Base-by-base conservation (phyloP, 495 filamentous ascomycete species). In the Aspergillus nidulans region DNA sequence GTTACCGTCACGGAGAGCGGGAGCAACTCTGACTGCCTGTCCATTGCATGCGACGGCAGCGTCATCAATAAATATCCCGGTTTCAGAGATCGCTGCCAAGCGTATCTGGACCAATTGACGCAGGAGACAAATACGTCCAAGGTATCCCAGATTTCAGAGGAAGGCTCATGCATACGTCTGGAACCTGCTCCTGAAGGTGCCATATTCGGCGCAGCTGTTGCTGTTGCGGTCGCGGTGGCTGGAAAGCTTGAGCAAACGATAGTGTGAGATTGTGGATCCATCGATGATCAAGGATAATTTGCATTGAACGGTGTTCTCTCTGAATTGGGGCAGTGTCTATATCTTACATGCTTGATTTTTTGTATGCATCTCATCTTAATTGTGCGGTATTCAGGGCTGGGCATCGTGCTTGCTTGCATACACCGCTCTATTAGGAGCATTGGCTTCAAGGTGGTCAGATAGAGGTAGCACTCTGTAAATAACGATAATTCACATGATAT, bases 21-120 rank as follows among this genome's bases (percentile, higher is more conserved):
- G 49, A 56, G 59, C 1, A 52, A 63, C 0, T 59, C 64, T 28
- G 67, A 63, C 45, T 70, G 49, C 30, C 28, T 77, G 15, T 74
- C 70, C 8, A 81, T 84, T 30, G 79, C 78, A 13, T 84, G 79
- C 56, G 79, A 83, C 45, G 81, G 81, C 19, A 82, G 79, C 26
- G 78, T 84, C 10, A 79, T 84, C 49, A 82, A 84, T 68, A 81
- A 79, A 56, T 84, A 84, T 54, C 78, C 79, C 13, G 72, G 73
- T 0, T 84, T 83, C 58, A 73, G 70, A 44, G 75, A 78, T 44
- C 65, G 63, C 18, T 81, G 80, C 58, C 79, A 83, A 48, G 49
- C 49, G 7, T 79, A 77, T 39, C 61, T 84, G 42, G 68, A 80
- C 57, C 64, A 77, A 42, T 64, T 84, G 15, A 62, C 72, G 12